phyloP scores from a whole-genome alignment of 306 rosid genomes.

The Malus fusca region DNA sequence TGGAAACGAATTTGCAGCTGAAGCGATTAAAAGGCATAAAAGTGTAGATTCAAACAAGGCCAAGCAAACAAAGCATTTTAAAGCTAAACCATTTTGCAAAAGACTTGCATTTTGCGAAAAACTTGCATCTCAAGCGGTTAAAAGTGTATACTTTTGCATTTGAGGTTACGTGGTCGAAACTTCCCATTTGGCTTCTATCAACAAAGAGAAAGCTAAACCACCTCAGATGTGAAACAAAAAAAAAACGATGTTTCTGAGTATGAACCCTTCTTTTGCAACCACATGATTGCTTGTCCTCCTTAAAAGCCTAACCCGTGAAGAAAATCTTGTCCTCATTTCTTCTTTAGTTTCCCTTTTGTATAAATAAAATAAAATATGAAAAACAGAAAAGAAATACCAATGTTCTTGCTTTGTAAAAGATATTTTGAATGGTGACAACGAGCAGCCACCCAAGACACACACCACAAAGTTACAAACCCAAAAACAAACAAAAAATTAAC shows the following conservation, averaged over 20 bases:
- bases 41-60: too few relatives aligned
- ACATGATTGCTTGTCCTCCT: conserved; percentile 39
- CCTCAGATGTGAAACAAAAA: not conserved
- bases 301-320: conserved; percentile 42
- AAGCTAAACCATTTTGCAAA: not conserved
- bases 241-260: conserved; percentile 20
- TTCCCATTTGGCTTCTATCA: not conserved
- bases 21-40: too few relatives aligned
- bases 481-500: conserved; percentile 15
- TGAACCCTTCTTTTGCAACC: conserved; percentile 43
- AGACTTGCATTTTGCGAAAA: too few relatives aligned
- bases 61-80: not conserved
- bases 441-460: conserved; percentile 3
- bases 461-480: conserved; percentile 16
- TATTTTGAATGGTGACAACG: conserved; percentile 32
- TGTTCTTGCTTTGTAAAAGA: conserved; percentile 16
- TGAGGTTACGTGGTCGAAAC: not conserved
- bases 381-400: not conserved
- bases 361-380: not conserved
- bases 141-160: not conserved
- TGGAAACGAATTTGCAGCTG: not conserved
- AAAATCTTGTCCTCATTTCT: conserved; percentile 25
- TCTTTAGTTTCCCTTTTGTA: not conserved
- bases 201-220: not conserved
- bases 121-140: too few relatives aligned